A percentile compares a stretch with the other conserved stretches of the same genome.
Conservation (phyloP, 257 asterid genomes). For the Henckelia pumila region DNA sequence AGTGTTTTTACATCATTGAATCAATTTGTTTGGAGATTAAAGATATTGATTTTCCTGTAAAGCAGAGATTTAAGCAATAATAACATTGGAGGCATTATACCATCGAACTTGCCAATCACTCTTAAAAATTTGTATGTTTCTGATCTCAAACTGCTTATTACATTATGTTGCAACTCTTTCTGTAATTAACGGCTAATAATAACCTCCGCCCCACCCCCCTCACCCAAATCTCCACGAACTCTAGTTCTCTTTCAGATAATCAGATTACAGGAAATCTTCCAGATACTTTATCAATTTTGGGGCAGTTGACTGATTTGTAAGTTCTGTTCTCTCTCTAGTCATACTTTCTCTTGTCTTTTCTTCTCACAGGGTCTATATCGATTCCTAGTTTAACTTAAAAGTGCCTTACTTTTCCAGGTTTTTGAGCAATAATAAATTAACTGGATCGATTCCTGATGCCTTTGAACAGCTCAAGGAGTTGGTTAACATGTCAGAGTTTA, state of each 20-base stretch:
- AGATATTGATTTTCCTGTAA: slow-evolving; percentile 19
- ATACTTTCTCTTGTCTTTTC: not conserved
- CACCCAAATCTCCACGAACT: slow-evolving; percentile 23
- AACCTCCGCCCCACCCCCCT: slow-evolving; percentile 20
- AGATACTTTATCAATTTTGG: slow-evolving; percentile 42
- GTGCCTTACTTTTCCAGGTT: slow-evolving; percentile 42
- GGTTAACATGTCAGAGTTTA: slow-evolving; percentile 48
- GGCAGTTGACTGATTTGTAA: slow-evolving; percentile 68
- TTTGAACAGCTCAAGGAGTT: slow-evolving; percentile 53
- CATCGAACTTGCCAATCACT: slow-evolving; percentile 65
- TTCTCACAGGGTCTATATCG: not conserved
- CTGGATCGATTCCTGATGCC: slow-evolving; percentile 79
- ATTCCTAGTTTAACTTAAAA: slow-evolving; percentile 19
- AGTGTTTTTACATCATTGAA: slow-evolving; percentile 2
- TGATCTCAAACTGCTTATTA: slow-evolving; percentile 17
- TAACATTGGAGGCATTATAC: slow-evolving; percentile 81
- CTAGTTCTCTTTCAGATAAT: slow-evolving; percentile 67
- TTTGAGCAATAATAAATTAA: slow-evolving; percentile 56
- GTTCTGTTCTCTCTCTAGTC: slow-evolving; percentile 23
- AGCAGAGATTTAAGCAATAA: slow-evolving; percentile 77
- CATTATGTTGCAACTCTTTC: not conserved
- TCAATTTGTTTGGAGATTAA: slow-evolving; percentile 15
- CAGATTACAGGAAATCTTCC: slow-evolving; percentile 68
- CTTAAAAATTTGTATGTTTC: slow-evolving; percentile 66
- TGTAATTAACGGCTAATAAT: slow-evolving; percentile 19